phyloP scores from a whole-genome alignment of 176 grass and related monocot genomes.

The Triticum turgidum region DNA sequence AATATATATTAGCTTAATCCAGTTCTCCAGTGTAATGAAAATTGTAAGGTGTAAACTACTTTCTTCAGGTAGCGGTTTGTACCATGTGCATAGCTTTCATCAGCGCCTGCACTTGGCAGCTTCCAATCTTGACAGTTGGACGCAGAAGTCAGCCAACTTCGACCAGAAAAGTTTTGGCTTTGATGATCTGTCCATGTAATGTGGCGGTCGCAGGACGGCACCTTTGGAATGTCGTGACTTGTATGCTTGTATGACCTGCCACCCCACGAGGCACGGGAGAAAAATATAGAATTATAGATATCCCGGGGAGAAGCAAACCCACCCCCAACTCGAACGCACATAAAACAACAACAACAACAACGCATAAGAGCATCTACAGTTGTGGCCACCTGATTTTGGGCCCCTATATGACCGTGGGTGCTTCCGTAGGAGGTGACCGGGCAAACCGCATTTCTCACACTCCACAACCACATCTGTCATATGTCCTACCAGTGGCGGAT shows the following conservation, averaged over 20 bases:
- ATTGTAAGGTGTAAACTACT: background rate
- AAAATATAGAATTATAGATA: background rate
- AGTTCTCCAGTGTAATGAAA: background rate
- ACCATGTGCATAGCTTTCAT: background rate
- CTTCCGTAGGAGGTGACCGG: too few relatives aligned
- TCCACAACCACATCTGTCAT: too few relatives aligned
- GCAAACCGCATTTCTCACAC: too few relatives aligned
- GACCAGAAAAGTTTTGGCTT: slow-evolving; percentile 23
- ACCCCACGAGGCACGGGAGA: background rate
- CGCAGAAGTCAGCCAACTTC: background rate
- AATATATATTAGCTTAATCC: background rate
- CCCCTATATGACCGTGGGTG: too few relatives aligned
- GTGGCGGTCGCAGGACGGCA: slow-evolving; percentile 10
- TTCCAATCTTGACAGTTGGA: background rate
- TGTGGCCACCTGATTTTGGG: too few relatives aligned
- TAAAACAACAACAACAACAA: too few relatives aligned
- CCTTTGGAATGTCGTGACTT: slow-evolving; percentile 12
- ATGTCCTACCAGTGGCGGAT: too few relatives aligned
- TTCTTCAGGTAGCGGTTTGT: background rate
- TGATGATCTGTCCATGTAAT: background rate
- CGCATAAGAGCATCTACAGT: too few relatives aligned
- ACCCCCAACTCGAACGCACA: too few relatives aligned
- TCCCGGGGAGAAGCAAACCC: too few relatives aligned
- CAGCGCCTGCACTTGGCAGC: background rate
- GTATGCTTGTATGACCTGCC: background rate